These are phyloP conservation scores for Lactarius quietus DNA, from an alignment of 768 basidiomycete species.

Conservation along the genomic window DNA sequence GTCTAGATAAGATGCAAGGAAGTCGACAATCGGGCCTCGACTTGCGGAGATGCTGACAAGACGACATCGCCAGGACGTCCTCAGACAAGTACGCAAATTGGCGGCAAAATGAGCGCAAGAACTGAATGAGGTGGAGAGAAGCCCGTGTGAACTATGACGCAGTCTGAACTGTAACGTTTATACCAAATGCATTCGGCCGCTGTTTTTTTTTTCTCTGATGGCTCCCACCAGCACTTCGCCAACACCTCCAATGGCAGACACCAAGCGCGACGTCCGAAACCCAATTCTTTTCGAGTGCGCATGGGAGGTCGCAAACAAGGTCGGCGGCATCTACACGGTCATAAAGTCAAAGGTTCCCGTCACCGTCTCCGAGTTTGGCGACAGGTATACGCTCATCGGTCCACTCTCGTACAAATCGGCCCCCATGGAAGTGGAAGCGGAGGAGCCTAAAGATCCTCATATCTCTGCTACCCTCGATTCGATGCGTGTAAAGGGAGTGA, in stretches of 20 bases:
- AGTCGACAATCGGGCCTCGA: neutral
- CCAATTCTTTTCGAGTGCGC: conserved; percentile 91
- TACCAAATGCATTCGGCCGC: conserved; percentile 2
- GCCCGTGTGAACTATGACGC: conserved; percentile 23
- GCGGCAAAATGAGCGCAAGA: neutral
- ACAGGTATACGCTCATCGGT: conserved; percentile 93
- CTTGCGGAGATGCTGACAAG: neutral
- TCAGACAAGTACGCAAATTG: neutral
- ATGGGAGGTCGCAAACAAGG: conserved; percentile 99
- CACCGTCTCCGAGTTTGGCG: conserved; percentile 93
- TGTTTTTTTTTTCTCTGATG: neutral
- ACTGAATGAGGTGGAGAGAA: neutral
- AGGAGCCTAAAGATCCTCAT: conserved; percentile 81
- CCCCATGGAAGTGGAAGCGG: conserved; percentile 96
- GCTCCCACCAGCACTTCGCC: conserved; percentile 10
- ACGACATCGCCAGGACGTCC: neutral
- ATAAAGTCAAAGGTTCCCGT: conserved; percentile 99
- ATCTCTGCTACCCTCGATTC: conserved; percentile 69
- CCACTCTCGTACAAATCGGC: conserved; percentile 98
- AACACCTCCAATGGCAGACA: conserved; percentile 31
- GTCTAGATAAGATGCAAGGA: neutral
- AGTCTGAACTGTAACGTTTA: conserved; percentile 6
- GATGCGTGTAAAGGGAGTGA: conserved; percentile 90
- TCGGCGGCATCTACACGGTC: conserved; percentile 99
- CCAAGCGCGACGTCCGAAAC: conserved; percentile 69